Evolutionary conservation across 2,329 filamentous ascomycete genomes (phyloP).

Genomic region (Eutypa lata): DNA sequence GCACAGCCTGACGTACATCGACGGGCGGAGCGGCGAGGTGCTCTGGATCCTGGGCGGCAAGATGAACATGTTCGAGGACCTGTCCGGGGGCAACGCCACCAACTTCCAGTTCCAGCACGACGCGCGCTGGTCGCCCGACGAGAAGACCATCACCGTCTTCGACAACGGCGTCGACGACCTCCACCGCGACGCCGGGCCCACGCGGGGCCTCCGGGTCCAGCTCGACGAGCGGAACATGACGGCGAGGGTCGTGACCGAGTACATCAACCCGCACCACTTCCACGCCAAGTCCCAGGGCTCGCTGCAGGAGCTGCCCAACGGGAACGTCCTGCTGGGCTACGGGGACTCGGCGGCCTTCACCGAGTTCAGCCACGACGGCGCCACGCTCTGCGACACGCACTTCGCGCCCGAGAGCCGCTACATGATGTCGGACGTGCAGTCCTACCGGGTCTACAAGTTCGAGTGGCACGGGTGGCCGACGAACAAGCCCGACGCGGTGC

Average conservation of each 20-base stretch:
- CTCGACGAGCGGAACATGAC: slow-evolving; percentile 32
- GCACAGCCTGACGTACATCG: slow-evolving; percentile 38
- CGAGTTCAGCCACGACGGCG: slow-evolving; percentile 23
- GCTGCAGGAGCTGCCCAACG: slow-evolving; percentile 39
- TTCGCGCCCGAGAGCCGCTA: slow-evolving; percentile 17
- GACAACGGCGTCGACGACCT: slow-evolving; percentile 39
- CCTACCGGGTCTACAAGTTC: slow-evolving; percentile 28
- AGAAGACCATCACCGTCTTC: slow-evolving; percentile 34
- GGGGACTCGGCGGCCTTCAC: slow-evolving; percentile 28
- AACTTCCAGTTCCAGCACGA: slow-evolving; percentile 52
- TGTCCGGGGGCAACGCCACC: slow-evolving; percentile 38
- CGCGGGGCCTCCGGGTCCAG: slow-evolving; percentile 30
- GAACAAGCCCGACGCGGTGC: slow-evolving; percentile 13
- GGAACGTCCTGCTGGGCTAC: slow-evolving; percentile 42
- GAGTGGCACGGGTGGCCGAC: slow-evolving; percentile 22
- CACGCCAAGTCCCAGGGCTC: slow-evolving; percentile 41
- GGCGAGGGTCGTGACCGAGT: slow-evolving; percentile 32
- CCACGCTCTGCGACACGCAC: slow-evolving; percentile 18
- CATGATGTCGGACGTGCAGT: slow-evolving; percentile 17
- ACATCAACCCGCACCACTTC: slow-evolving; percentile 35
- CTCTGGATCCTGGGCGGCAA: slow-evolving; percentile 51
- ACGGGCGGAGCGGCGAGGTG: slow-evolving; percentile 40
- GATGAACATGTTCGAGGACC: slow-evolving; percentile 37
- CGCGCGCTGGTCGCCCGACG: slow-evolving; percentile 40
- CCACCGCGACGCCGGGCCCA: slow-evolving; percentile 20